Evolutionary conservation across 2,329 filamentous ascomycete genomes (phyloP), one percentile per base, ranked within the genome.

Genomic region (Calonectria leucothoes): DNA sequence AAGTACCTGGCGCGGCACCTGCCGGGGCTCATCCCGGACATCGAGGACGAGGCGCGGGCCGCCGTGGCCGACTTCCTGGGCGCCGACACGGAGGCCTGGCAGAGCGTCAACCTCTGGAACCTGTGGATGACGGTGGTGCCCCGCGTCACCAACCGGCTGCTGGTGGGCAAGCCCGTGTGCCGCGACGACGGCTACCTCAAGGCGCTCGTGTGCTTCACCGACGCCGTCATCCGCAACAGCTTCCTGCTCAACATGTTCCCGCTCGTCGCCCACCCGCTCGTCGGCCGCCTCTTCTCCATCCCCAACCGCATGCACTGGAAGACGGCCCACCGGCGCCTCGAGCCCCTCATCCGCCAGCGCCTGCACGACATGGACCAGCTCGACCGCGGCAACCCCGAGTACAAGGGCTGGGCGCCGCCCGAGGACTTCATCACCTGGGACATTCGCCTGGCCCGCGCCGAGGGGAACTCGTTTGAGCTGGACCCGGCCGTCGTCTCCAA

Each of bases 361-460:
- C 82, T 91, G 11, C 77, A 83, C 14, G 84, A 88, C 64, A 86
- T 91, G 78, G 77, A 80, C 31, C 85, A 83, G 66, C 86, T 87
- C 66, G 83, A 84, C 2, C 78, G 77, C 8, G 83, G 82, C 0
- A 86, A 89, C 33, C 81, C 85, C 1, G 83, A 81, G 3, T 85
- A 84, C 69, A 84, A 86, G 29, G 74, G 81, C 33, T 87, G 85
- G 82, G 76, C 82, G 4, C 85, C 87, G 8, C 88, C 89, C 0
- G 89, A 91, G 61, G 90, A 91, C 81, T 90, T 88, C 76, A 82
- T 92, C 33, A 90, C 88, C 6, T 92, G 90, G 91, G 84, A 86
- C 57, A 89, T 92, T 70, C 85, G 87, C 20, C 85, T 87, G 29
- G 90, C 90, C 20, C 81, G 82, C 39, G 82, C 83, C 0, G 89